These are phyloP conservation scores for Penicillium sp. DNA, from an alignment of 2,329 filamentous ascomycete genomes.

Conservation along the genomic window DNA sequence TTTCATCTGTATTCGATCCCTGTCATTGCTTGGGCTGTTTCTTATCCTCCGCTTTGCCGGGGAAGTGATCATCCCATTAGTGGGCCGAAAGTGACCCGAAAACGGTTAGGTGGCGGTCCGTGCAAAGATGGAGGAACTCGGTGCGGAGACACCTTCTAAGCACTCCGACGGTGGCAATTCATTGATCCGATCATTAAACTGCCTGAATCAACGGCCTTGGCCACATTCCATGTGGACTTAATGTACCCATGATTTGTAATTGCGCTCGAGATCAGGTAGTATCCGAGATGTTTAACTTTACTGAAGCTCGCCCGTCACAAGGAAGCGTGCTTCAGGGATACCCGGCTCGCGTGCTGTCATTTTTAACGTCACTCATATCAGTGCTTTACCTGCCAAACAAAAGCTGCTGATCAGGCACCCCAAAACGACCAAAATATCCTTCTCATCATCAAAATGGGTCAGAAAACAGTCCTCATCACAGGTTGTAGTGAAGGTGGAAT, in stretches of 20 bases:
- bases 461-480: conserved; percentile 34
- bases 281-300: background rate
- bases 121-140: conserved; percentile 5
- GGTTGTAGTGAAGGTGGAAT: conserved; percentile 45
- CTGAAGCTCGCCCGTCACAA: background rate
- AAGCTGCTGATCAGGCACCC: no score
- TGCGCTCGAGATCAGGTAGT: background rate
- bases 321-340: no score
- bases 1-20: no score
- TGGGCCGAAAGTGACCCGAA: background rate
- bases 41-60: no score
- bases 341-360: no score
- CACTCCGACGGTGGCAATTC: conserved; percentile 10
- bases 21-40: no score
- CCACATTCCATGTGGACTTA: background rate
- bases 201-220: background rate
- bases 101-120: conserved; percentile 6
- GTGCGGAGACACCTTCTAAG: conserved; percentile 5
- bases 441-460: no score
- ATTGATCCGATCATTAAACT: conserved; percentile 6
- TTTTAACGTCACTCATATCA: no score
- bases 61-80: background rate
- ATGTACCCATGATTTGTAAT: conserved; percentile 2
- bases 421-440: no score
- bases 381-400: no score